These are phyloP conservation scores for Diaporthe destruens DNA, from an alignment of 2,329 filamentous ascomycete species.

Conservation along the genomic window DNA sequence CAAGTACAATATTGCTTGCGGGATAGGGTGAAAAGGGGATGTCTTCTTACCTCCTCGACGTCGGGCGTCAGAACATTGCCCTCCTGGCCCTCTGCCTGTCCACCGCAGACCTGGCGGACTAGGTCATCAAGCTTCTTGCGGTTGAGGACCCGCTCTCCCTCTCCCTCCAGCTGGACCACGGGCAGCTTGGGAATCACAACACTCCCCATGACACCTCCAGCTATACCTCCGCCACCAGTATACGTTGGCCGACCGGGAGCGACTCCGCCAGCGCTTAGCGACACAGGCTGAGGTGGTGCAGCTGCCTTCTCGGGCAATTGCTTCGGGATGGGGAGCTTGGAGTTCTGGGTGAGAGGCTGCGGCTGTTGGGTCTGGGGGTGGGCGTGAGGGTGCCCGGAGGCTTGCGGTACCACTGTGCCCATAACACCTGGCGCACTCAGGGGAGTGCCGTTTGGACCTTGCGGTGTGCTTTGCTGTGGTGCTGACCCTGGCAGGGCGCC, in stretches of 20 bases:
- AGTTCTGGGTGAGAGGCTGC: constrained; percentile 49
- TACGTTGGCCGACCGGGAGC: constrained; percentile 83
- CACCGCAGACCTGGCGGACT: constrained; percentile 91
- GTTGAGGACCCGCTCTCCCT: constrained; percentile 92
- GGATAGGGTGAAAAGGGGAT: neutral
- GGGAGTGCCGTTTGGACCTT: constrained; percentile 40
- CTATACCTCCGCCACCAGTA: constrained; percentile 79
- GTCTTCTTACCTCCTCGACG: constrained; percentile 85
- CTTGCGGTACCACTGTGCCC: constrained; percentile 45
- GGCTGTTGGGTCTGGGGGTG: constrained; percentile 58
- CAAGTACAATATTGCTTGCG: constrained; percentile 14
- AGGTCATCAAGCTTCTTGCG: constrained; percentile 98
- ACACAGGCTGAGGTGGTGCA: constrained; percentile 78
- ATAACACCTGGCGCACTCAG: constrained; percentile 41
- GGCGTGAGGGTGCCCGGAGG: constrained; percentile 59
- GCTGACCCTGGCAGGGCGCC: constrained; percentile 43
- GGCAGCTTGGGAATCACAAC: constrained; percentile 86
- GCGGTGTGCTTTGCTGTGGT: constrained; percentile 38
- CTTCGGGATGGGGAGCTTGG: constrained; percentile 86
- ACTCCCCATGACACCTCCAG: constrained; percentile 87
- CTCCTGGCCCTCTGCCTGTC: constrained; percentile 77
- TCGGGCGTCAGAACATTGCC: constrained; percentile 87
- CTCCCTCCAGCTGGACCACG: constrained; percentile 87
- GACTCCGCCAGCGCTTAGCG: constrained; percentile 69
- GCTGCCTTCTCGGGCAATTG: constrained; percentile 77